phyloP scores from a whole-genome alignment of 2,329 filamentous ascomycete species.

The Talaromyces rugulosus region DNA sequence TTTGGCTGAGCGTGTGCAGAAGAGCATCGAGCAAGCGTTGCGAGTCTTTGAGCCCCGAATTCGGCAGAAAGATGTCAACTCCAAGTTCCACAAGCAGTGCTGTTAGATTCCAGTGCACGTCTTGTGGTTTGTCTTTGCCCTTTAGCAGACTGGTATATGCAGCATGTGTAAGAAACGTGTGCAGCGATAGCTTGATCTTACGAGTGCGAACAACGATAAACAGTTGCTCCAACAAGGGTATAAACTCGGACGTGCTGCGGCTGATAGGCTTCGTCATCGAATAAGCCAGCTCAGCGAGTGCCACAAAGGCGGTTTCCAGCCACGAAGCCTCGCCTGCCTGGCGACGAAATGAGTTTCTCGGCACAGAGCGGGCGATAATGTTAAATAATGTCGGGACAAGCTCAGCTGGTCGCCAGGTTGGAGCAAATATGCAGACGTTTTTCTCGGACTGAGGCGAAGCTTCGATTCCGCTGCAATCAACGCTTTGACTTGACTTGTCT shows the following conservation, averaged over 20 bases:
- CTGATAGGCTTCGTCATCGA: conserved; percentile 29
- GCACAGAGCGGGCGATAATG: conserved; percentile 43
- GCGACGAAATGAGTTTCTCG: conserved; percentile 38
- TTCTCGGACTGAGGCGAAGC: background rate
- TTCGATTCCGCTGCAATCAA: conserved; percentile 2
- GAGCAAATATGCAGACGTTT: conserved; percentile 6
- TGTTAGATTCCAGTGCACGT: conserved; percentile 38
- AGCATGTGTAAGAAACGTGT: conserved; percentile 38
- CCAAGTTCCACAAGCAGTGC: conserved; percentile 39
- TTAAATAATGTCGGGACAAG: conserved; percentile 42
- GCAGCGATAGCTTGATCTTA: conserved; percentile 36
- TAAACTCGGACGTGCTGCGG: conserved; percentile 26
- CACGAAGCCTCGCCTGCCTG: conserved; percentile 46
- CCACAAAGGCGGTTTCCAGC: conserved; percentile 47
- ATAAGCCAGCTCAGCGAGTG: conserved; percentile 37
- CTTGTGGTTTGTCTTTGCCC: conserved; percentile 23
- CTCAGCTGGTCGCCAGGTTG: conserved; percentile 27
- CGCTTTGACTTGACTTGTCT: conserved; percentile 13
- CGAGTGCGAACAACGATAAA: conserved; percentile 35
- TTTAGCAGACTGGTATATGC: conserved; percentile 36
- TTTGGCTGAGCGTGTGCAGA: conserved; percentile 30
- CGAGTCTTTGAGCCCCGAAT: conserved; percentile 37
- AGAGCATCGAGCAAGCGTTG: conserved; percentile 32
- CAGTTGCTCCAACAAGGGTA: conserved; percentile 32
- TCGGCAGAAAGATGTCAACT: conserved; percentile 41